Conservation (phyloP, 805 yeast genomes). For the Spathaspora gorwiae region DNA sequence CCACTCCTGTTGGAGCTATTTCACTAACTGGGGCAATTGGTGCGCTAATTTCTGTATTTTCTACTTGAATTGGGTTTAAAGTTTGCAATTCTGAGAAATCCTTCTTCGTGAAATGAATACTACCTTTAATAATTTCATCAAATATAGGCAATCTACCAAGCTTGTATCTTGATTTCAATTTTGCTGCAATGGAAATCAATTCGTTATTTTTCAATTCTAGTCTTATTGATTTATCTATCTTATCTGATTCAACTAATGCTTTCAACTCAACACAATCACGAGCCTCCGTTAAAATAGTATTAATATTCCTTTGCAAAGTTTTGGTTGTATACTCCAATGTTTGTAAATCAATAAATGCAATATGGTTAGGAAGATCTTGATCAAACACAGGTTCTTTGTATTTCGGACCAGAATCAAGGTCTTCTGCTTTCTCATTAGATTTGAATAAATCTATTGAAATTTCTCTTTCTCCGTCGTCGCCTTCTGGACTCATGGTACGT, state of each 20-base stretch:
- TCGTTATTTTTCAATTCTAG: conserved; percentile 50
- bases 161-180: conserved; percentile 50
- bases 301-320: conserved; percentile 46
- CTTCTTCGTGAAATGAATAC: conserved; percentile 17
- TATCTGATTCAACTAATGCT: conserved; percentile 23
- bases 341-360: conserved; percentile 35
- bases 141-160: conserved; percentile 48
- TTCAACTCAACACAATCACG: conserved; percentile 47
- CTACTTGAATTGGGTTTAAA: background rate
- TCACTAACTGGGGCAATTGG: conserved; percentile 1
- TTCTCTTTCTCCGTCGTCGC: background rate
- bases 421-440: background rate
- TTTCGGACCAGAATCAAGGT: background rate
- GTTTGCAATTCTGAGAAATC: conserved; percentile 8
- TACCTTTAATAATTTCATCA: conserved; percentile 48
- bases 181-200: conserved; percentile 56
- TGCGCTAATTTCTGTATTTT: conserved; percentile 3
- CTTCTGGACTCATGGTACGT: background rate
- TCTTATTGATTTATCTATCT: conserved; percentile 39
- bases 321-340: conserved; percentile 38
- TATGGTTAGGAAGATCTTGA: conserved; percentile 1
- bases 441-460: background rate
- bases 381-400: conserved; percentile 5
- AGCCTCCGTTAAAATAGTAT: conserved; percentile 48
- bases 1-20: conserved; percentile 10